Conservation (phyloP, 805 yeast species). For the Kregervanrija pseudodelftensis region DNA sequence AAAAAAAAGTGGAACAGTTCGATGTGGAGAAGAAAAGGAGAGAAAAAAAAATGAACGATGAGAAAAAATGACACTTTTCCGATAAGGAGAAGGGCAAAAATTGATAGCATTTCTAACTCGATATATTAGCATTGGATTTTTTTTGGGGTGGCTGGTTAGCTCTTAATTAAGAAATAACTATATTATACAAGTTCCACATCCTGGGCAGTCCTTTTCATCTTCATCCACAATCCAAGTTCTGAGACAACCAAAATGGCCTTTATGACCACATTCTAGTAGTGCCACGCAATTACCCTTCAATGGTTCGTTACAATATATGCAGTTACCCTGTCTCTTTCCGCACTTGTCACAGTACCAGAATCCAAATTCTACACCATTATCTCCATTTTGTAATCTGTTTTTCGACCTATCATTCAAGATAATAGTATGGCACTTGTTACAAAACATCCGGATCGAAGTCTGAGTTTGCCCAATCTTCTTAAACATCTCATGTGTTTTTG, state of each 20-base stretch:
- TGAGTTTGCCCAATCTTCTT: constrained; percentile 30
- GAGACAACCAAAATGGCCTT: constrained; percentile 78
- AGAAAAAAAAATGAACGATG: not conserved
- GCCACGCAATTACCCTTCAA: constrained; percentile 62
- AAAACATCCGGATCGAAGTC: constrained; percentile 46
- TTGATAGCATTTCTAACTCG: no score
- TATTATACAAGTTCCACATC: constrained; percentile 40
- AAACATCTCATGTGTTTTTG: constrained; percentile 25
- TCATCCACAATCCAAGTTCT: constrained; percentile 67
- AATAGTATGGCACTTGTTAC: constrained; percentile 54
- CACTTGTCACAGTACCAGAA: constrained; percentile 85
- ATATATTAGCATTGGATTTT: no score
- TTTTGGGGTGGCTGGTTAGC: no score
- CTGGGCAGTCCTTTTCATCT: constrained; percentile 70
- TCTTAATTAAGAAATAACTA: not conserved
- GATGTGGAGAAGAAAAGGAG: no score
- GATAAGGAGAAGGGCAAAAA: no score
- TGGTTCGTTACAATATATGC: constrained; percentile 73
- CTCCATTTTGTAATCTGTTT: constrained; percentile 20
- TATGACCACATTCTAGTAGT: constrained; percentile 72
- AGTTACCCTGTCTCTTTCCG: constrained; percentile 50
- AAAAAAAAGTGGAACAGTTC: no score
- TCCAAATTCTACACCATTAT: constrained; percentile 41
- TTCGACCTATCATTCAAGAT: constrained; percentile 53
- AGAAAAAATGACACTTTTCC: not conserved